Evolutionary conservation across 371 early-diverging fungal genomes (phyloP).

Genomic region (Mucor saturninus): DNA sequence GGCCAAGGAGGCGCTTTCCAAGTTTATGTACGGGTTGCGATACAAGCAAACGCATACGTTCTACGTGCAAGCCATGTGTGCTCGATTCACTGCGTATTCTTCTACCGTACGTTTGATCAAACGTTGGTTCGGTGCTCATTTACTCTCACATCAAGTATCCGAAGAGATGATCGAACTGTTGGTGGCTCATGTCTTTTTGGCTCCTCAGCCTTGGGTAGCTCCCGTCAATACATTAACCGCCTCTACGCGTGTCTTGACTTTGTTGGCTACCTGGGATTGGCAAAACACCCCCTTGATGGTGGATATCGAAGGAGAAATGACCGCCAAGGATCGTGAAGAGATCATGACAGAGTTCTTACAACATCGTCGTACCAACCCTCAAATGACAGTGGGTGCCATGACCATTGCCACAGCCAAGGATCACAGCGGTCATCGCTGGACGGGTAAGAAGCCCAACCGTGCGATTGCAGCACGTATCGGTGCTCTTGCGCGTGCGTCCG

Average conservation of each 20-base stretch:
- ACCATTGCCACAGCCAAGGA: constrained; percentile 72
- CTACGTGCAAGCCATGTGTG: constrained; percentile 72
- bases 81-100: constrained; percentile 69
- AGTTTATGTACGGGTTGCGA: constrained; percentile 55
- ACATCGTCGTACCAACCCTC: constrained; percentile 45
- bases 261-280: constrained; percentile 80
- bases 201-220: constrained; percentile 65
- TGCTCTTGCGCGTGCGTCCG: constrained; percentile 67
- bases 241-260: constrained; percentile 73
- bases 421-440: constrained; percentile 65
- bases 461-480: constrained; percentile 65
- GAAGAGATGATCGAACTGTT: constrained; percentile 68
- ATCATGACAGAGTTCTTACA: constrained; percentile 51
- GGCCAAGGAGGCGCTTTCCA: constrained; percentile 54
- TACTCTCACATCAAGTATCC: constrained; percentile 60
- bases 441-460: constrained; percentile 48
- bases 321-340: constrained; percentile 48
- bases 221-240: constrained; percentile 70
- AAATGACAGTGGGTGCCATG: constrained; percentile 62
- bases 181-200: constrained; percentile 67
- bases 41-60: constrained; percentile 69
- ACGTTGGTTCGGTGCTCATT: constrained; percentile 86
- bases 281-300: constrained; percentile 75
- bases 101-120: constrained; percentile 80
- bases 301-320: constrained; percentile 71